Conservation (phyloP, 441 rosid genomes). For the Heliophila coronopifolia region DNA sequence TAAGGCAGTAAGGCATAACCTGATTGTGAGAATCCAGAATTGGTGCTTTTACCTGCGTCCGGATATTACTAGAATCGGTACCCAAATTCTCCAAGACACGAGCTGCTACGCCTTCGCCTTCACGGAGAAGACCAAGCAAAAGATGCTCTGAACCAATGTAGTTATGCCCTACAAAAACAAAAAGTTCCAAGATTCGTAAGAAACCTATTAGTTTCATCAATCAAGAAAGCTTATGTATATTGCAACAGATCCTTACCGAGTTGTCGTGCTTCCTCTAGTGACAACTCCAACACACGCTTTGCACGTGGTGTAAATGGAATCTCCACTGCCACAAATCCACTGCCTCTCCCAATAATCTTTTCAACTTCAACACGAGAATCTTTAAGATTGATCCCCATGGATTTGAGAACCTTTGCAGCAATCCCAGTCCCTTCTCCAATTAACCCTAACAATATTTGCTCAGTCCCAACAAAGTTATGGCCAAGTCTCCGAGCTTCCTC, state of each 20-base stretch:
- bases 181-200: background rate
- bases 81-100: constrained; percentile 96
- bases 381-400: constrained; percentile 93
- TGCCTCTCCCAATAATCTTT: constrained; percentile 96
- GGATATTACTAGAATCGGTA: constrained; percentile 91
- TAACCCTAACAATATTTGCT: constrained; percentile 91
- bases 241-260: constrained; percentile 48
- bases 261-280: constrained; percentile 95
- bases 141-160: constrained; percentile 97
- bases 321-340: constrained; percentile 97
- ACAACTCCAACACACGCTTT: constrained; percentile 88
- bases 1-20: background rate
- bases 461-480: constrained; percentile 96
- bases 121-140: constrained; percentile 91
- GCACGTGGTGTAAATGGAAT: constrained; percentile 99
- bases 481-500: constrained; percentile 98
- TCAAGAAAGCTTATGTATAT: background rate
- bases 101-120: constrained; percentile 99
- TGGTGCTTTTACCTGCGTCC: constrained; percentile 63
- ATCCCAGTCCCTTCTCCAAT: constrained; percentile 99
- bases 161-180: constrained; percentile 58
- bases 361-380: constrained; percentile 97
- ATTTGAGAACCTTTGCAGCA: constrained; percentile 96
- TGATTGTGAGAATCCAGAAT: background rate
- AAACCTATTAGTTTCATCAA: background rate